Evolutionary conservation across 106 monocot species (phyloP), one percentile per base, ranked within the genome.

Genomic region (Phalaenopsis aphrodite): DNA sequence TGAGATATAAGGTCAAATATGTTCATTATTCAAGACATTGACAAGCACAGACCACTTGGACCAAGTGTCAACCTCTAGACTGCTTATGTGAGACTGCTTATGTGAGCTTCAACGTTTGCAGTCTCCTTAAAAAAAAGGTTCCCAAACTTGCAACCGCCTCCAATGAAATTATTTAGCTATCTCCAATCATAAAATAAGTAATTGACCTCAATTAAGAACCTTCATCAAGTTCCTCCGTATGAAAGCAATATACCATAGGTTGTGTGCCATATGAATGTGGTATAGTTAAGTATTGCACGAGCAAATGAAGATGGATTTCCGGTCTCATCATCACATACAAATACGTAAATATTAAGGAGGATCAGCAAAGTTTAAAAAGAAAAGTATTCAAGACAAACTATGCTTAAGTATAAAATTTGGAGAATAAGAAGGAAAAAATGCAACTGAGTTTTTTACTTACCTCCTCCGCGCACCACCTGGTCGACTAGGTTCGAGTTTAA

Each of bases 401-500:
- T 14, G 71, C 38, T 69, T 37, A 69, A 74, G 43, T 5, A 74
- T 6, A 8, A 41, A 74, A 43, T 69, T 39, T 69, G 14, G 15
- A 45, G 19, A 11, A 41, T n/a, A 75, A 75, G 21, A 75, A 75
- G 48, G 24, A 23, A 77, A 39, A 78, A 21, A 78, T 41, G 42
- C 18, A 72, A 21, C 49, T 49, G 71, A 65, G 11, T 49, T 8
- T 77, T 21, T 66, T 41, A 84, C 90, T 41, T 68, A 95, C 95
- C 81, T 92, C 84, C 95, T 66, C 39, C 92, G 88, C 67, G 90
- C 87, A 24, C 95, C 95, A 77, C 95, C 95, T 57, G 95, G 95
- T 39, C 95, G 92, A 68, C 95, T 95, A 77, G 90, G 92, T 85
- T 95, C 92, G 57, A 95, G 84, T 79, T 95, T 95, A 87, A 95